phyloP scores from a whole-genome alignment of 345 rosid genomes.

The Acer saccharum region DNA sequence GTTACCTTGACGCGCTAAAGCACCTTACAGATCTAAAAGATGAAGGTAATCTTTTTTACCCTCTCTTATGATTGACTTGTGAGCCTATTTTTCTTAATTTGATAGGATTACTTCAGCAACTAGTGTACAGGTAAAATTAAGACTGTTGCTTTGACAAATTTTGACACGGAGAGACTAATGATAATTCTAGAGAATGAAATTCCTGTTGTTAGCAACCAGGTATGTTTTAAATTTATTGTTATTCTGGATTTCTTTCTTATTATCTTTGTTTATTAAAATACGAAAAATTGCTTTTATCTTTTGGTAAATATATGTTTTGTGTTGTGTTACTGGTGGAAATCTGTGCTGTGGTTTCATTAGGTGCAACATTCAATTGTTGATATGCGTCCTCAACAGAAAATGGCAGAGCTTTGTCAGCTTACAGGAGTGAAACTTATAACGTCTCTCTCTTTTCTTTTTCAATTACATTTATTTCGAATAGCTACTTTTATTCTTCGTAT shows the following conservation, averaged over 20 bases:
- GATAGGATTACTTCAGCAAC: slow-evolving; percentile 23
- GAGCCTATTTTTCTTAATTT: slow-evolving; percentile 23
- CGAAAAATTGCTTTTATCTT: not conserved
- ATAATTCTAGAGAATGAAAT: slow-evolving; percentile 85
- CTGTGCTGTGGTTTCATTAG: slow-evolving; percentile 36
- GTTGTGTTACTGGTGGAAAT: slow-evolving; percentile 17
- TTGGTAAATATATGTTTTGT: not conserved
- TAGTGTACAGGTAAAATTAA: slow-evolving; percentile 76
- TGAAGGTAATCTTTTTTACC: slow-evolving; percentile 56
- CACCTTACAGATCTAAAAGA: slow-evolving; percentile 86
- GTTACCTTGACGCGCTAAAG: slow-evolving; percentile 88
- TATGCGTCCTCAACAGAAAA: slow-evolving; percentile 94
- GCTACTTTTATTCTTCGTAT: not conserved
- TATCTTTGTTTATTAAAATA: not conserved
- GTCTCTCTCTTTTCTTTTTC: slow-evolving; percentile 44
- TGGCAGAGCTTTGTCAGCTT: slow-evolving; percentile 92
- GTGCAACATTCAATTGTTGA: slow-evolving; percentile 97
- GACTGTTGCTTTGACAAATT: slow-evolving; percentile 92
- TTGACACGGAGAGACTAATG: slow-evolving; percentile 83
- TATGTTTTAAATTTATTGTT: slow-evolving; percentile 16
- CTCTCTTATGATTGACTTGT: slow-evolving; percentile 12
- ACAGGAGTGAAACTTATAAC: slow-evolving; percentile 95
- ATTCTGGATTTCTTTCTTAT: not conserved
- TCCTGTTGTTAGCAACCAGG: slow-evolving; percentile 98
- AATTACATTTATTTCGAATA: not conserved